Evolutionary conservation across 1,284 basidiomycete species (phyloP).

Genomic region (Ustilago esculenta): DNA sequence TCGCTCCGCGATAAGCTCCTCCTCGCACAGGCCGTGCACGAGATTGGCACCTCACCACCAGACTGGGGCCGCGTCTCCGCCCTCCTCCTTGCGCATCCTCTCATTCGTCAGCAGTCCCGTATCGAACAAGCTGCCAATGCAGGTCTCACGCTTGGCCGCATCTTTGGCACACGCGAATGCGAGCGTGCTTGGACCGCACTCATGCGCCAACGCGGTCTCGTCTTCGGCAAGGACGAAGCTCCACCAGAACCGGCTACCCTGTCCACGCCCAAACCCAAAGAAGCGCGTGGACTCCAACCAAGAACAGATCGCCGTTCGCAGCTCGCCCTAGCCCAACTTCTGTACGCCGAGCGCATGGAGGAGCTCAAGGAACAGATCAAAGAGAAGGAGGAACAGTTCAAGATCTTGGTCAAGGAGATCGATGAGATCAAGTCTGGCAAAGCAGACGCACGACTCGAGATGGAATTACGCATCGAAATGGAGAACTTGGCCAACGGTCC

Average conservation of each 20-base stretch:
- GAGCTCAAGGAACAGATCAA: conserved; percentile 54
- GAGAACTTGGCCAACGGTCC: conserved; percentile 46
- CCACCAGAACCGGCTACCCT: conserved; percentile 18
- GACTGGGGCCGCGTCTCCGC: conserved; percentile 57
- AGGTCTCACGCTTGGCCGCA: conserved; percentile 50
- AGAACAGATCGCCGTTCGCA: conserved; percentile 47
- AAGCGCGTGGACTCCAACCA: conserved; percentile 45
- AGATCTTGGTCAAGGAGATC: conserved; percentile 38
- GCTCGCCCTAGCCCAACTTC: conserved; percentile 56
- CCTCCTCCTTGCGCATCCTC: conserved; percentile 54
- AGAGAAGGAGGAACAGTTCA: conserved; percentile 55
- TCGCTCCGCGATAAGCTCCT: conserved; percentile 60
- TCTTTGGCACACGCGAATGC: conserved; percentile 59
- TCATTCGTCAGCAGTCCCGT: conserved; percentile 49
- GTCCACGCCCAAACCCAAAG: conserved; percentile 36
- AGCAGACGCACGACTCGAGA: conserved; percentile 36
- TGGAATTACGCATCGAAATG: conserved; percentile 45
- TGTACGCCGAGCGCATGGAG: conserved; percentile 60
- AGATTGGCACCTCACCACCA: conserved; percentile 54
- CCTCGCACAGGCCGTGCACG: conserved; percentile 61
- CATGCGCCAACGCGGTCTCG: conserved; percentile 53
- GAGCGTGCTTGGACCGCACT: conserved; percentile 56
- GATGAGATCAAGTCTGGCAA: conserved; percentile 48
- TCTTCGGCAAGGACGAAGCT: conserved; percentile 41
- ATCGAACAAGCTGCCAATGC: conserved; percentile 50